Evolutionary conservation across 108 stramenopile genomes (phyloP), one percentile per base, ranked within the genome.

Genomic region (Asterionellopsis glacialis): DNA sequence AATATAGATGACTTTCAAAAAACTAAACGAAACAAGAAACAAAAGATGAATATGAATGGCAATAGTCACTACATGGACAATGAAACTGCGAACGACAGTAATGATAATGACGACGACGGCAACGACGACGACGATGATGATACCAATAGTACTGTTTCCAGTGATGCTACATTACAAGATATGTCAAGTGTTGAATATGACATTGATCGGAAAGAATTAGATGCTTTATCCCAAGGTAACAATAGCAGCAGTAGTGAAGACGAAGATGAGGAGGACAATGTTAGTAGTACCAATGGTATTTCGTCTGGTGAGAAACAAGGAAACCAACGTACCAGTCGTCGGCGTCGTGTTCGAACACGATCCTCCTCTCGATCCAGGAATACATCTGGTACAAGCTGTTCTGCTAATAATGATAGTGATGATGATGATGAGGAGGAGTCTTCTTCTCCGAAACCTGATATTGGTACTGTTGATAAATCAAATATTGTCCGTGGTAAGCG

Each of bases 401-500:
- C 3, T 23, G 38, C 26, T 40, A 49, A 39, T 38, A 25, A 28
- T 61, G 47, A 21, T 18, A 28, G 49, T 22, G 58, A 19, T 38
- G 48, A 62, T 12, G 24, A 48, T 5, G 26, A 22, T 55, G 54
- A 55, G 13, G 24, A 23, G 25, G 9, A 54, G 4, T 6, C 21
- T 38, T n/a, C 19, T 48, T 21, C 16, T 48, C 19, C 16, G 47
- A 21, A 22, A 27, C 24, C 24, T 23, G 25, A 23, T n/a, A 54
- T 26, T 40, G 83, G 83, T 41, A 68, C 51, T 13, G 72, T 95
- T 18, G 84, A 90, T 59, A 67, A 71, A 57, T 45, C 68, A 40
- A 95, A 95, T 62, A 91, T 95, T 67, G 51, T 95, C 4, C 27
- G 58, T 39, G 93, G 93, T 11, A 91, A 89, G 55, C 82, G 93